Percentiles rank a stretch among this genome's conserved stretches.
These are phyloP conservation scores for Hyphodiscus sp. DNA, from an alignment of 2,329 filamentous ascomycete species.

Conservation along the genomic window DNA sequence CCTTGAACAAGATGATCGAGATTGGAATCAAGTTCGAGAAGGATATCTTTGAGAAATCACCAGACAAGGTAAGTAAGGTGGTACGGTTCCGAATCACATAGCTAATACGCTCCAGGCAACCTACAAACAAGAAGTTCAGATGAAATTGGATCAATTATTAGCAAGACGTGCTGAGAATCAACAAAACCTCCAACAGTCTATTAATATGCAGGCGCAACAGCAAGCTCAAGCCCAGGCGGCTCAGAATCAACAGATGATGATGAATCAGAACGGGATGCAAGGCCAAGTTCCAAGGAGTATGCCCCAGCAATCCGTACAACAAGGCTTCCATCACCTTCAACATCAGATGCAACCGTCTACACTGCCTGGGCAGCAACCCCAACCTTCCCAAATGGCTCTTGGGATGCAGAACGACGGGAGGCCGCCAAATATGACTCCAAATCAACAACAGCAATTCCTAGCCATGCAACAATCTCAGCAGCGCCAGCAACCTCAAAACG, in stretches of 20 bases:
- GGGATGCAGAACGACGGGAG: slow-evolving; percentile 29
- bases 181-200: slow-evolving; percentile 37
- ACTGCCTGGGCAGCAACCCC: slow-evolving; percentile 40
- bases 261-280: slow-evolving; percentile 46
- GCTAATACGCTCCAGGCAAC: slow-evolving; percentile 19
- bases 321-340: slow-evolving; percentile 51
- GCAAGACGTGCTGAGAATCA: slow-evolving; percentile 24
- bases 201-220: slow-evolving; percentile 32
- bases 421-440: slow-evolving; percentile 25
- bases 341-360: slow-evolving; percentile 51
- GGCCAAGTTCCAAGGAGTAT: slow-evolving; percentile 43
- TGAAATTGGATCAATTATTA: slow-evolving; percentile 26
- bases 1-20: slow-evolving; percentile 24
- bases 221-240: slow-evolving; percentile 36
- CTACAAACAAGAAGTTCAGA: slow-evolving; percentile 23
- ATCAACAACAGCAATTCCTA: slow-evolving; percentile 31
- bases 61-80: slow-evolving; percentile 21
- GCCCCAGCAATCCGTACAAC: slow-evolving; percentile 43
- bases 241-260: slow-evolving; percentile 46
- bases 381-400: slow-evolving; percentile 23
- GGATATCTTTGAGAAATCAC: slow-evolving; percentile 25
- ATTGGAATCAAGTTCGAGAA: slow-evolving; percentile 27
- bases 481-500: slow-evolving; percentile 15
- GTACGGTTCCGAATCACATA: neutral
- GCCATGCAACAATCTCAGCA: slow-evolving; percentile 36